phyloP scores from a whole-genome alignment of 257 asterid species.

The Agastache rugosa region DNA sequence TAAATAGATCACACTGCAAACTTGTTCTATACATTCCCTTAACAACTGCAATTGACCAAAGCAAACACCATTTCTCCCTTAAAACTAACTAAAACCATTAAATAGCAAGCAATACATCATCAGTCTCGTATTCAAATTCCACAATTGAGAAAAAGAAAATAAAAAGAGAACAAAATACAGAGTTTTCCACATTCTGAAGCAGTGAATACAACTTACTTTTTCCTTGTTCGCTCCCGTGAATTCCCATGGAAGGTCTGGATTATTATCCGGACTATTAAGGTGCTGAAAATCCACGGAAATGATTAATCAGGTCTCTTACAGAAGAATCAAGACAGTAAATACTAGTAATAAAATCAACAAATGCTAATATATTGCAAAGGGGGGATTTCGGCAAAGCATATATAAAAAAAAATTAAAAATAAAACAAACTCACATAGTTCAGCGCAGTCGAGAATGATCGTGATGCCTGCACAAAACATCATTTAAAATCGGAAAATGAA shows the following conservation, averaged over 20 bases:
- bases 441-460: slow-evolving; percentile 86
- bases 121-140: neutral
- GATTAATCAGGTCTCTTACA: slow-evolving; percentile 4
- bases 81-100: slow-evolving; percentile 5
- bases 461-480: slow-evolving; percentile 57
- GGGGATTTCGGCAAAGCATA: neutral
- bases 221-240: slow-evolving; percentile 65
- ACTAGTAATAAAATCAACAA: slow-evolving; percentile 5
- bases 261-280: slow-evolving; percentile 82
- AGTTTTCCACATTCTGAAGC: slow-evolving; percentile 10
- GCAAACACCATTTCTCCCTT: slow-evolving; percentile 20
- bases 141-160: neutral
- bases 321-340: slow-evolving; percentile 2
- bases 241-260: slow-evolving; percentile 83
- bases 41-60: slow-evolving; percentile 1
- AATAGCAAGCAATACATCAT: neutral
- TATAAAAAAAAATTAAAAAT: neutral
- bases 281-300: slow-evolving; percentile 58
- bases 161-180: neutral
- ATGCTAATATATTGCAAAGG: slow-evolving; percentile 3
- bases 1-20: neutral
- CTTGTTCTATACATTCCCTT: slow-evolving; percentile 1
- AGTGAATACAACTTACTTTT: slow-evolving; percentile 56
- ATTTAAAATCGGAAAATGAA: slow-evolving; percentile 16
- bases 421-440: slow-evolving; percentile 69